Evolutionary conservation across 2,329 filamentous ascomycete genomes (phyloP).

Genomic region (Paracoccidioides lutzii): DNA sequence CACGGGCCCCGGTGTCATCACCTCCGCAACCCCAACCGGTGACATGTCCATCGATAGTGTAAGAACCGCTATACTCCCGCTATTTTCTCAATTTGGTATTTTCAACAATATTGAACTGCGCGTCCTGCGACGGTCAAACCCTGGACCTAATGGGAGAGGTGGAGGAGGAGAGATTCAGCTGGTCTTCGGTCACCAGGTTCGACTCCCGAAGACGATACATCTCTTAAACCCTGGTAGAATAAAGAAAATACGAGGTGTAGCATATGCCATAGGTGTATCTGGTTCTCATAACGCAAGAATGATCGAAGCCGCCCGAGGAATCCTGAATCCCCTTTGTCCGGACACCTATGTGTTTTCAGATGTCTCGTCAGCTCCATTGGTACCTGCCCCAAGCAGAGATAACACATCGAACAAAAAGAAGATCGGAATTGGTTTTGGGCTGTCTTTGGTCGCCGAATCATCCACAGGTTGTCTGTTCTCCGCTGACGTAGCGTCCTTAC

Average conservation of each 20-base stretch:
- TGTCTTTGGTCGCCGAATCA: slow-evolving; percentile 86
- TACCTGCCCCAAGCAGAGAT: slow-evolving; percentile 58
- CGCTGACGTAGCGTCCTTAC: slow-evolving; percentile 63
- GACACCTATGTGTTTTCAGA: slow-evolving; percentile 83
- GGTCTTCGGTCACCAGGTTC: slow-evolving; percentile 82
- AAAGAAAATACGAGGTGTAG: slow-evolving; percentile 80
- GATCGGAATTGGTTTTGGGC: slow-evolving; percentile 79
- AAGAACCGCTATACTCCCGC: slow-evolving; percentile 77
- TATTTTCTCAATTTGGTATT: slow-evolving; percentile 86
- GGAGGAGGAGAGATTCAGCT: slow-evolving; percentile 90
- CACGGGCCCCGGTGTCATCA: slow-evolving; percentile 83
- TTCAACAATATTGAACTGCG: slow-evolving; percentile 72
- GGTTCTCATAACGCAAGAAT: slow-evolving; percentile 89
- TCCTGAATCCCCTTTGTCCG: slow-evolving; percentile 72
- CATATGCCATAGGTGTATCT: slow-evolving; percentile 83
- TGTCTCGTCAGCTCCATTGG: slow-evolving; percentile 46
- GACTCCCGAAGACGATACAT: slow-evolving; percentile 87
- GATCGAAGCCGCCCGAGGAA: slow-evolving; percentile 78
- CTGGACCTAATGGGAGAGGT: slow-evolving; percentile 59
- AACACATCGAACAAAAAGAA: slow-evolving; percentile 42
- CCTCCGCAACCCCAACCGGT: slow-evolving; percentile 65
- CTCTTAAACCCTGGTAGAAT: slow-evolving; percentile 71
- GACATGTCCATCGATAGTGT: slow-evolving; percentile 90
- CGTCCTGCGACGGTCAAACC: slow-evolving; percentile 66
- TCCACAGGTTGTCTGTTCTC: slow-evolving; percentile 76